Evolutionary conservation across 2,329 filamentous ascomycete species (phyloP), one percentile per base, ranked within the genome.

Genomic region (Exophiala viscosa): DNA sequence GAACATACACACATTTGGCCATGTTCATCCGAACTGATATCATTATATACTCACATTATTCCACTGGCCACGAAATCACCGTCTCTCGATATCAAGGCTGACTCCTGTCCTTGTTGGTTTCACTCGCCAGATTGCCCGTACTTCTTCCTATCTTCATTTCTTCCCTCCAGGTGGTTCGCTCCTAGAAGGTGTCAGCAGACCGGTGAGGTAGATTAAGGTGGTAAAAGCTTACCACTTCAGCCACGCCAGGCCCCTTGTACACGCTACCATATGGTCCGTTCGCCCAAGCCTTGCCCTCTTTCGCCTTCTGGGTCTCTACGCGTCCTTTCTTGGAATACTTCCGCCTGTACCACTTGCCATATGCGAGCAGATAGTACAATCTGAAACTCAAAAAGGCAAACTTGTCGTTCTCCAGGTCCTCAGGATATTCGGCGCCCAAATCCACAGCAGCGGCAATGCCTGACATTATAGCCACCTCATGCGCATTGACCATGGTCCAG

Each of bases 381-480:
- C 82, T 66, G 62, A 85, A 86, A 43, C 76, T 75, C 53, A 85
- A 61, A 49, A 85, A 74, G 0, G 83, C 79, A 62, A 83, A 86
- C 48, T 70, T 73, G 55, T 85, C 82, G n/a, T 80, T 67, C 67
- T 85, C 82, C 1, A 86, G 63, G 60, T 85, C 82, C 54, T 78
- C 79, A 1, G 74, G 72, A 61, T 88, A 88, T 1, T 76, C 72
- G 0, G 85, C 86, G 0, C 86, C 86, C 0, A 88, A 71, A 42
- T 82, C 79, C 48, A 86, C 86, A 0, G 85, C 86, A 2, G 85
- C 86, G 3, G 84, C 82, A 43, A 88, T 86, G 0, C 86, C 85
- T 50, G 79, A 83, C 45, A 89, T 83, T 51, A 84, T 83, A 1
- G 86, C 86, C 8, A 87, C 75, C 63, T 89, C 86, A 60, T 89